These are phyloP conservation scores for Curvularia sp. DNA, from an alignment of 2,329 filamentous ascomycete species.

Conservation along the genomic window DNA sequence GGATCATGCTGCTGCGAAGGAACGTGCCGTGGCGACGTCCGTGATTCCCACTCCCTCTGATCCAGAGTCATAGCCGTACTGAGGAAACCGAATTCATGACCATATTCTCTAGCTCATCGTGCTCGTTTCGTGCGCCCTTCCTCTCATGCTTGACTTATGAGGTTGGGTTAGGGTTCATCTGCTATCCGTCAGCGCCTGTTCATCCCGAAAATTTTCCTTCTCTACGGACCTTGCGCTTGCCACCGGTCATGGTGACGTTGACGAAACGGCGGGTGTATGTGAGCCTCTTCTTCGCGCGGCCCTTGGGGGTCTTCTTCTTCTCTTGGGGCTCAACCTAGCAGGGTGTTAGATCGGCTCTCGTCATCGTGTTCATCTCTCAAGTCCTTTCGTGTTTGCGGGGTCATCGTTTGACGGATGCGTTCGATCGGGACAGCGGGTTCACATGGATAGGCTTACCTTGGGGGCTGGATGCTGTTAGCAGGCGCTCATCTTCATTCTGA, in stretches of 20 bases:
- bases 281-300: conserved; percentile 95
- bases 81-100: conserved; percentile 48
- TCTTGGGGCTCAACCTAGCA: conserved; percentile 83
- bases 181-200: conserved; percentile 19
- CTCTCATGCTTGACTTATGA: conserved; percentile 57
- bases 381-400: background rate
- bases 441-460: conserved; percentile 32
- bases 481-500: conserved; percentile 6
- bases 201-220: background rate
- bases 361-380: background rate
- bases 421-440: conserved; percentile 6
- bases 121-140: conserved; percentile 38
- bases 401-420: conserved; percentile 1
- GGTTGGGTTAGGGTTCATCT: conserved; percentile 90
- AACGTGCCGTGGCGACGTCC: conserved; percentile 41
- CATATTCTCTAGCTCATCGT: conserved; percentile 44
- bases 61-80: conserved; percentile 51
- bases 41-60: conserved; percentile 47
- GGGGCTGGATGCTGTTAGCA: conserved; percentile 32
- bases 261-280: conserved; percentile 98
- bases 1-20: conserved; percentile 39
- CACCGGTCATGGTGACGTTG: conserved; percentile 95
- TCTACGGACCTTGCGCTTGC: conserved; percentile 90
- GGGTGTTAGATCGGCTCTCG: conserved; percentile 30
- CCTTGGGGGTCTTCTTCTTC: conserved; percentile 97